These are phyloP conservation scores for Sclerotinia borealis DNA, from an alignment of 2,329 filamentous ascomycete species.

Conservation along the genomic window DNA sequence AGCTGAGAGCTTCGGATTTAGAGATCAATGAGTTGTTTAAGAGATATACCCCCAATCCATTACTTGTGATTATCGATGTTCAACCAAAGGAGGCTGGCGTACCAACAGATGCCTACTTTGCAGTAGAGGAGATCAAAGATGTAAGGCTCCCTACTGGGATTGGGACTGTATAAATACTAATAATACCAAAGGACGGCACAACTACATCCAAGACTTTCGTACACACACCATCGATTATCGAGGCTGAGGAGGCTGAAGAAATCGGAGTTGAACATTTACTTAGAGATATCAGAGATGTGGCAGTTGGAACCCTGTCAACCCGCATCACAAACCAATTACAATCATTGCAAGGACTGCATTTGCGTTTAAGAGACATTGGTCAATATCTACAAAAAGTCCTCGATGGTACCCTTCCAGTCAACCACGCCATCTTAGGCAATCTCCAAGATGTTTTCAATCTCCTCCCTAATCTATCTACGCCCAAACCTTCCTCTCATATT, in stretches of 20 bases:
- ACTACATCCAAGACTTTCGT: constrained; percentile 97
- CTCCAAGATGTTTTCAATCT: constrained; percentile 99
- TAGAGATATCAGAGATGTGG: constrained; percentile 95
- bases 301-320: constrained; percentile 91
- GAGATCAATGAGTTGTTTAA: constrained; percentile 99
- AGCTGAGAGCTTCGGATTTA: constrained; percentile 90
- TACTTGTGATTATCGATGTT: constrained; percentile 96
- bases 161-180: constrained; percentile 13
- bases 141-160: constrained; percentile 46
- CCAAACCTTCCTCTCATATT: constrained; percentile 56
- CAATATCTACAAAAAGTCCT: constrained; percentile 94
- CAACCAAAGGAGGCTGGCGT: constrained; percentile 97
- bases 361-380: constrained; percentile 90
- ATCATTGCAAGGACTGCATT: constrained; percentile 90
- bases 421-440: constrained; percentile 94
- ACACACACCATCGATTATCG: constrained; percentile 95
- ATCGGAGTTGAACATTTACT: constrained; percentile 97
- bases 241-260: constrained; percentile 97
- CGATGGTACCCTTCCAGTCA: constrained; percentile 85
- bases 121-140: constrained; percentile 98
- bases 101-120: constrained; percentile 97
- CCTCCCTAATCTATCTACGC: constrained; percentile 88
- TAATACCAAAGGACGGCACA: constrained; percentile 70
- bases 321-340: constrained; percentile 97
- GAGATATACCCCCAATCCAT: constrained; percentile 92